phyloP scores from a whole-genome alignment of 306 rosid genomes.

The Cyamopsis tetragonoloba region DNA sequence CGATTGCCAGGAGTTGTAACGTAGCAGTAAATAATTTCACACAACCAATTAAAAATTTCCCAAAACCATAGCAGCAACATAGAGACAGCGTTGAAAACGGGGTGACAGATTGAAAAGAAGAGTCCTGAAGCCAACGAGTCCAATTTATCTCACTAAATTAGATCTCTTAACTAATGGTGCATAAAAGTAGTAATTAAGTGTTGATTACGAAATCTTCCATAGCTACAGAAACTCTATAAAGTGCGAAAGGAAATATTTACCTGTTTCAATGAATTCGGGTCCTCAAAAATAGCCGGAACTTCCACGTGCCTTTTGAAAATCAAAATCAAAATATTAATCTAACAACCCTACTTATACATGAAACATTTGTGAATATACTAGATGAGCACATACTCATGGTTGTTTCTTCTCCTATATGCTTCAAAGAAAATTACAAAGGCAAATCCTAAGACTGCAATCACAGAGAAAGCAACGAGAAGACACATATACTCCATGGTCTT shows the following conservation, averaged over 20 bases:
- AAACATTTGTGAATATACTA: background rate
- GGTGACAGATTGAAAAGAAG: background rate
- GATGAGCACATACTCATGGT: constrained; percentile 48
- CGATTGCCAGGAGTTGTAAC: background rate
- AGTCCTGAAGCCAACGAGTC: background rate
- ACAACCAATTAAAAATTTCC: background rate
- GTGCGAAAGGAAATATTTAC: constrained; percentile 30
- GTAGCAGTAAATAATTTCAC: no score
- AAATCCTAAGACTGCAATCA: constrained; percentile 38
- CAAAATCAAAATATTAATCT: constrained; percentile 11
- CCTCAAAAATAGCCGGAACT: constrained; percentile 76
- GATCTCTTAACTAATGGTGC: background rate
- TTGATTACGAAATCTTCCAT: background rate
- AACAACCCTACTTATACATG: background rate
- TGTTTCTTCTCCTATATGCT: constrained; percentile 71
- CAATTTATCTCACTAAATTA: constrained; percentile 1
- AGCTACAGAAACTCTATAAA: background rate
- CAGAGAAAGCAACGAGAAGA: constrained; percentile 32
- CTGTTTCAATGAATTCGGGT: constrained; percentile 73
- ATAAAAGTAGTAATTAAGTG: background rate
- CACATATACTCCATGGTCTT: constrained; percentile 37
- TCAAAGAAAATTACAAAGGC: constrained; percentile 46
- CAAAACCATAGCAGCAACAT: background rate
- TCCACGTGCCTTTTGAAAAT: constrained; percentile 61
- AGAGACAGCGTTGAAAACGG: background rate